Evolutionary conservation across 108 stramenopile species (phyloP).

Genomic region (Pseudonitzschia pungens): DNA sequence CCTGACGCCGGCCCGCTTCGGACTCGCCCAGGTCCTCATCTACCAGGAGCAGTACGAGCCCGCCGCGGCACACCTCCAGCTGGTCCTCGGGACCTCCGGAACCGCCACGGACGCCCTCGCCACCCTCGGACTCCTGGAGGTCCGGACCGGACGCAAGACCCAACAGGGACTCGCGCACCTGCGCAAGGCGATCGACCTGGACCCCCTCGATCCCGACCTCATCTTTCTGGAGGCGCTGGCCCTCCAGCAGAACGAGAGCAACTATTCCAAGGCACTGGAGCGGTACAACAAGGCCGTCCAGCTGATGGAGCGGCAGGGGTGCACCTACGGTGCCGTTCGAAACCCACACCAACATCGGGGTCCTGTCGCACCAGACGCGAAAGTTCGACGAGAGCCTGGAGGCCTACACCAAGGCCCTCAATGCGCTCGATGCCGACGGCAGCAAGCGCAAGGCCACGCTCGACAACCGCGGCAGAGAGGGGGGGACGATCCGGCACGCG

Average conservation of each 20-base stretch:
- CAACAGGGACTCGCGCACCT: slow-evolving; percentile 68
- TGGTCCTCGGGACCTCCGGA: slow-evolving; percentile 59
- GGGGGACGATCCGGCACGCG: slow-evolving; percentile 50
- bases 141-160: slow-evolving; percentile 60
- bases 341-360: slow-evolving; percentile 79
- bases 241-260: slow-evolving; percentile 75
- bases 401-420: slow-evolving; percentile 62
- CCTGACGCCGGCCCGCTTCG: slow-evolving; percentile 80
- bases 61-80: slow-evolving; percentile 60
- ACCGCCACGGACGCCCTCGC: slow-evolving; percentile 85
- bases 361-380: slow-evolving; percentile 79
- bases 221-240: slow-evolving; percentile 79
- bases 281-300: slow-evolving; percentile 77
- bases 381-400: slow-evolving; percentile 67
- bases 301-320: slow-evolving; percentile 60
- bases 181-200: slow-evolving; percentile 83
- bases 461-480: slow-evolving; percentile 42
- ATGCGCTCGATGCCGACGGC: slow-evolving; percentile 47
- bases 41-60: slow-evolving; percentile 63
- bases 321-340: slow-evolving; percentile 51
- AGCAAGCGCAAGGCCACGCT: slow-evolving; percentile 22
- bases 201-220: slow-evolving; percentile 78
- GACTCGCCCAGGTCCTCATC: slow-evolving; percentile 76
- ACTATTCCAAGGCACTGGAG: slow-evolving; percentile 62
- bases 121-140: slow-evolving; percentile 71